Evolutionary conservation across 495 filamentous ascomycete genomes (phyloP).

Genomic region (Recurvomyces mirabilis): DNA sequence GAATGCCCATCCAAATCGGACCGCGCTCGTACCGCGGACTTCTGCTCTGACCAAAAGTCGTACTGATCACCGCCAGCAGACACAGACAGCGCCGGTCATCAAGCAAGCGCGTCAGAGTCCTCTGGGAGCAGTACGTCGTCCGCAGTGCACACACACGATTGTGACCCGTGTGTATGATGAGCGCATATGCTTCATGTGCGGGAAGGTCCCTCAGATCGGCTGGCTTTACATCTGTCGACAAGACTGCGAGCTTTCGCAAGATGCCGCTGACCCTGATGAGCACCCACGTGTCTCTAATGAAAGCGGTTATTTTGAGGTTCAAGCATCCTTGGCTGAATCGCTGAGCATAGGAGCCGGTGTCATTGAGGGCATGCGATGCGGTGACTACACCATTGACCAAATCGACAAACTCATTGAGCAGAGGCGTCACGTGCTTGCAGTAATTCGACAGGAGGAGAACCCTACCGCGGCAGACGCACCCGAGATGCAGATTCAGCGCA

Average conservation of each 20-base stretch:
- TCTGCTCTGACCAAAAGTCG: neutral
- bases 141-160: constrained; percentile 46
- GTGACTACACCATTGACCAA: constrained; percentile 20
- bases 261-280: neutral
- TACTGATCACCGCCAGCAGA: neutral
- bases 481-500: neutral
- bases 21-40: neutral
- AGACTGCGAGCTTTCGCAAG: constrained; percentile 23
- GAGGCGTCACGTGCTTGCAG: constrained; percentile 16
- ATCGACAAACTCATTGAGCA: constrained; percentile 22
- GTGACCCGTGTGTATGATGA: constrained; percentile 45
- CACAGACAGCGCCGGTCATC: neutral
- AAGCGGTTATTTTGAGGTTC: constrained; percentile 19
- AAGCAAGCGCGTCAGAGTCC: neutral
- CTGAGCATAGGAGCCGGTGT: constrained; percentile 17
- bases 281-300: constrained; percentile 20
- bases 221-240: constrained; percentile 56
- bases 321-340: constrained; percentile 11
- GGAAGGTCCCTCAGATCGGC: constrained; percentile 37
- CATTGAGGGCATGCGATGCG: constrained; percentile 14
- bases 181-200: constrained; percentile 43
- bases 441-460: constrained; percentile 7
- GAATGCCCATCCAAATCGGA: too few relatives aligned
- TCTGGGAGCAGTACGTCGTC: constrained; percentile 14
- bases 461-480: neutral